These are phyloP conservation scores for Phytophthora nicotianae DNA, from an alignment of 352 stramenopile species.

Conservation along the genomic window DNA sequence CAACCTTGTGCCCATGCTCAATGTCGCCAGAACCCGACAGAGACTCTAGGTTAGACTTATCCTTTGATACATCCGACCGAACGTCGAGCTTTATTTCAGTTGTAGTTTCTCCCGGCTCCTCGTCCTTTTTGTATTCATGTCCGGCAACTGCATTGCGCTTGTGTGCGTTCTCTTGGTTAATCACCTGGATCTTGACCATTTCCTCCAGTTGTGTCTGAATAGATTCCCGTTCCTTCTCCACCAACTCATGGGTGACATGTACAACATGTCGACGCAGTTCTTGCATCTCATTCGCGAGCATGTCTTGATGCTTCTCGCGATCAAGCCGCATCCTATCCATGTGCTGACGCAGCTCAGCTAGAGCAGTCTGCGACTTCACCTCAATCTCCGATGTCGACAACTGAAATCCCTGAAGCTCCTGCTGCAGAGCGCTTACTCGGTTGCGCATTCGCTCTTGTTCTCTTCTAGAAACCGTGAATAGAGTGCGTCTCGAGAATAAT, in stretches of 20 bases:
- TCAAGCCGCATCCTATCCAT: conserved; percentile 54
- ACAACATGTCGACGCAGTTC: conserved; percentile 57
- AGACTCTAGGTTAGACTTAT: neutral
- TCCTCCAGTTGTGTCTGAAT: conserved; percentile 52
- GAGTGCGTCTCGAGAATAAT: conserved; percentile 36
- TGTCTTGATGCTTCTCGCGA: conserved; percentile 61
- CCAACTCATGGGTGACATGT: conserved; percentile 54
- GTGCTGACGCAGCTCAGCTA: conserved; percentile 53
- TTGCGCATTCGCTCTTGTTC: conserved; percentile 55
- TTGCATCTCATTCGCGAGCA: conserved; percentile 72
- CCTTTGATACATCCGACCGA: neutral
- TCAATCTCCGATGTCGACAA: conserved; percentile 57
- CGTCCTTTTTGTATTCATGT: conserved; percentile 4
- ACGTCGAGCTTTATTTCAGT: neutral
- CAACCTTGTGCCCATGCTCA: neutral
- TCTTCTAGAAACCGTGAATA: conserved; percentile 33
- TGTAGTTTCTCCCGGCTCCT: neutral
- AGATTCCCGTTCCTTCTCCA: conserved; percentile 56
- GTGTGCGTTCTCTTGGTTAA: conserved; percentile 7
- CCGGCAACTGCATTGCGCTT: neutral
- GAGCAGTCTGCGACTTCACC: conserved; percentile 54
- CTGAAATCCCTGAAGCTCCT: conserved; percentile 56
- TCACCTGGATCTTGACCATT: conserved; percentile 23
- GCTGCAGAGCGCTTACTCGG: conserved; percentile 54
- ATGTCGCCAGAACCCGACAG: neutral